These are phyloP conservation scores for Puccinia polysora DNA, from an alignment of 1,284 basidiomycete species.

Conservation along the genomic window DNA sequence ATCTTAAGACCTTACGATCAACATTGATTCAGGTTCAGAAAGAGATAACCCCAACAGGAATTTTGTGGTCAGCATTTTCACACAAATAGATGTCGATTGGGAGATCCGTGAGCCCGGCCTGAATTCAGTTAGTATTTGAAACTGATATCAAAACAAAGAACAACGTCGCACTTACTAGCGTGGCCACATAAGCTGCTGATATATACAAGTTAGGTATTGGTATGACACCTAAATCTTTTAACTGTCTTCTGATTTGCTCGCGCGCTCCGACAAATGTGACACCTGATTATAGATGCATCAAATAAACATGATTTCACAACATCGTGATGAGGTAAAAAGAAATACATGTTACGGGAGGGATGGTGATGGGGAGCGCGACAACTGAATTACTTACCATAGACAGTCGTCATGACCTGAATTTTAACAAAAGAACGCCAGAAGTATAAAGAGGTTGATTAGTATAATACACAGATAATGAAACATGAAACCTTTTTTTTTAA, in stretches of 20 bases:
- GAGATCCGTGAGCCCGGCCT: too few species aligned
- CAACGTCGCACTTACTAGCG: constrained; percentile 63
- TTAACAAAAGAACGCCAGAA: background rate
- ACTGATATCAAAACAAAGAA: too few species aligned
- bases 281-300: background rate
- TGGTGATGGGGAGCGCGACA: too few species aligned
- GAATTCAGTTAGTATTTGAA: too few species aligned
- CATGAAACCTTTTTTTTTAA: too few species aligned
- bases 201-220: constrained; percentile 68
- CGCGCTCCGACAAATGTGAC: constrained; percentile 93
- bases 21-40: constrained; percentile 9
- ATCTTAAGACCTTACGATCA: constrained; percentile 61
- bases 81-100: too few species aligned
- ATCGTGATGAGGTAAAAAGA: background rate
- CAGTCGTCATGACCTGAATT: constrained; percentile 89
- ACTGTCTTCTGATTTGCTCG: constrained; percentile 87
- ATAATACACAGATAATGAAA: background rate
- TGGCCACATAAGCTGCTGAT: constrained; percentile 77
- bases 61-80: too few species aligned
- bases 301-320: background rate
- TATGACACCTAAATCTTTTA: constrained; percentile 72
- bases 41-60: background rate
- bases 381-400: constrained; percentile 64
- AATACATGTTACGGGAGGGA: background rate
- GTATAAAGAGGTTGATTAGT: background rate